phyloP scores from a whole-genome alignment of 805 yeast species.

The Saccharomycopsis javanensis region DNA sequence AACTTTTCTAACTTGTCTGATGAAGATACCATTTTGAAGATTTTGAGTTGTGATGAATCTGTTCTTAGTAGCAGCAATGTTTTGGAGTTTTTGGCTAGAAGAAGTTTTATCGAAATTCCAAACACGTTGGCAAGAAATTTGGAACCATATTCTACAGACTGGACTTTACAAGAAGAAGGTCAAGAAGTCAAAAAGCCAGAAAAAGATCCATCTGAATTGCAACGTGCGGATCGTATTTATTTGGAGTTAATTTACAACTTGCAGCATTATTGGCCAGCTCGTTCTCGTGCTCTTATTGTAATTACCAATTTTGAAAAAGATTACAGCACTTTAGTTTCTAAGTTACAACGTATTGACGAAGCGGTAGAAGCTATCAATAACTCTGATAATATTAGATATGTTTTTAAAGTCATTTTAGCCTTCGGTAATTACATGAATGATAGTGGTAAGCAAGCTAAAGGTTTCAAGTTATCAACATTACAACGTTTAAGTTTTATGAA shows the following conservation, averaged over 20 bases:
- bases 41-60: slow-evolving; percentile 67
- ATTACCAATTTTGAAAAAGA: slow-evolving; percentile 68
- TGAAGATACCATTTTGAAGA: slow-evolving; percentile 55
- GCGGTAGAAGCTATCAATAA: slow-evolving; percentile 60
- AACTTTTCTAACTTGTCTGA: slow-evolving; percentile 55
- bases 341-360: slow-evolving; percentile 59
- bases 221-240: slow-evolving; percentile 79
- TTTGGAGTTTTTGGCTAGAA: slow-evolving; percentile 73
- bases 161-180: slow-evolving; percentile 38
- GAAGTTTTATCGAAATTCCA: slow-evolving; percentile 67
- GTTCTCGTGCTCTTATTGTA: slow-evolving; percentile 74
- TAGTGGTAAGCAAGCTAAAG: slow-evolving; percentile 81
- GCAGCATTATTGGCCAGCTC: slow-evolving; percentile 83
- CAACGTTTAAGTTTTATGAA: slow-evolving; percentile 86
- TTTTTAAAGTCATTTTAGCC: slow-evolving; percentile 75
- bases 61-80: slow-evolving; percentile 62
- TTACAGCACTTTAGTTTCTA: slow-evolving; percentile 57
- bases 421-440: slow-evolving; percentile 98
- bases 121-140: slow-evolving; percentile 60
- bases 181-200: slow-evolving; percentile 41
- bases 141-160: slow-evolving; percentile 72
- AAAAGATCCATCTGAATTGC: slow-evolving; percentile 66
- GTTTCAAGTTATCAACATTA: slow-evolving; percentile 83
- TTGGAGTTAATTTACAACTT: slow-evolving; percentile 76
- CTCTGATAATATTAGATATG: slow-evolving; percentile 58